Percentiles rank a stretch among this genome's conserved stretches.
Conservation (phyloP, 2,329 filamentous ascomycete species). For the Cladophialophora exuberans region DNA sequence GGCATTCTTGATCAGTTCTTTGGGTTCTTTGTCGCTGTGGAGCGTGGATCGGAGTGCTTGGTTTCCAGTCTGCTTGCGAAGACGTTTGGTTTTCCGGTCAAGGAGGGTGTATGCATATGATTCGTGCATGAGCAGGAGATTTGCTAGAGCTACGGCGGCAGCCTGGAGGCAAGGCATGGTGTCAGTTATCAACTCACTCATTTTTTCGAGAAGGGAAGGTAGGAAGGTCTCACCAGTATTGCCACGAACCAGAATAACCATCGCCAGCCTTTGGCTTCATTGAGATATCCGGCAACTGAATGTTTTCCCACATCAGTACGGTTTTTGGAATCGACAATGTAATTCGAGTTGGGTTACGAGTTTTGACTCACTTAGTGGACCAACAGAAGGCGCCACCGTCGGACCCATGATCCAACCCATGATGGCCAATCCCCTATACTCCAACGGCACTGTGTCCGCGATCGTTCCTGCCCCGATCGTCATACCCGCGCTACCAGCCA, state of each 20-base stretch:
- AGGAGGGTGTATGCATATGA: conserved; percentile 66
- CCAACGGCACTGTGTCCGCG: no score
- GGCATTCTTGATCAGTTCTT: conserved; percentile 33
- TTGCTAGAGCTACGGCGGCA: conserved; percentile 55
- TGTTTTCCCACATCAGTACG: no score
- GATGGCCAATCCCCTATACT: conserved; percentile 13
- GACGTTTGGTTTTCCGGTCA: conserved; percentile 54
- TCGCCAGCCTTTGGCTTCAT: no score
- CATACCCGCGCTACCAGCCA: conserved; percentile 62
- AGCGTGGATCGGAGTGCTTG: conserved; percentile 46
- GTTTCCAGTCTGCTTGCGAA: conserved; percentile 37
- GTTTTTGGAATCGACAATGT: no score
- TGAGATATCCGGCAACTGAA: no score
- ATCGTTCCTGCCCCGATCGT: conserved; percentile 51
- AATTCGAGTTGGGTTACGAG: no score
- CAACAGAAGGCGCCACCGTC: no score
- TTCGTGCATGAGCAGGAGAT: conserved; percentile 61
- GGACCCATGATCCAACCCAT: conserved; percentile 33
- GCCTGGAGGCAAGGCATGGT: no score
- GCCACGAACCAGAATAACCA: conserved; percentile 58
- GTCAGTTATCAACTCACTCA: not conserved
- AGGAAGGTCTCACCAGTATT: conserved; percentile 54
- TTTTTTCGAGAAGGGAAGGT: not conserved
- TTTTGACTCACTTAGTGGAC: no score
- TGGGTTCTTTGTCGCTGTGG: not conserved